Evolutionary conservation across 2,329 filamentous ascomycete genomes (phyloP).

Genomic region (Sporothrix euskadiensis): DNA sequence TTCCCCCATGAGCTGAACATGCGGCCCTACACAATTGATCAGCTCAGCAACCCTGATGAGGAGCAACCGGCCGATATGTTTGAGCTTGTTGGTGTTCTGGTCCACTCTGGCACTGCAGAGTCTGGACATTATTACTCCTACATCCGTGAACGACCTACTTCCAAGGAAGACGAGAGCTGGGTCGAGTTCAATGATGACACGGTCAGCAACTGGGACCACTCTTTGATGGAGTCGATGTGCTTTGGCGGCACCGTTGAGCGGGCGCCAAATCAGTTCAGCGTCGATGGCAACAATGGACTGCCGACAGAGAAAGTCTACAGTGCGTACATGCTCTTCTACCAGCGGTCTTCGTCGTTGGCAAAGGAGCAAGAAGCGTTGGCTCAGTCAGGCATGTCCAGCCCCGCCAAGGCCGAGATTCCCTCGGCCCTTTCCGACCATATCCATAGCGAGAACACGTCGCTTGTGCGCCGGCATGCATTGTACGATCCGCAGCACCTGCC

Average conservation of each 20-base stretch:
- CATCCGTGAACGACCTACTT: slow-evolving; percentile 73
- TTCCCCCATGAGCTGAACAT: slow-evolving; percentile 86
- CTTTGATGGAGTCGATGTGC: slow-evolving; percentile 70
- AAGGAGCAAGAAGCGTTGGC: slow-evolving; percentile 53
- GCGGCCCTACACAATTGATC: slow-evolving; percentile 83
- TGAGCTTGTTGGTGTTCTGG: slow-evolving; percentile 90
- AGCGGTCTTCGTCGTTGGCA: slow-evolving; percentile 69
- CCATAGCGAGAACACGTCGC: slow-evolving; percentile 67
- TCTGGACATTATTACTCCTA: slow-evolving; percentile 98
- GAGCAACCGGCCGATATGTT: slow-evolving; percentile 71
- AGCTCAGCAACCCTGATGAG: slow-evolving; percentile 65
- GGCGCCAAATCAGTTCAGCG: slow-evolving; percentile 40
- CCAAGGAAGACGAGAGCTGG: slow-evolving; percentile 59
- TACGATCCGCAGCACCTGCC: slow-evolving; percentile 70
- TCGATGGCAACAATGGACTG: slow-evolving; percentile 47
- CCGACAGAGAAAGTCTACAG: slow-evolving; percentile 72
- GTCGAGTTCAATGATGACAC: slow-evolving; percentile 93
- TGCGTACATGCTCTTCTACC: slow-evolving; percentile 98
- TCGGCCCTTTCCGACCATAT: slow-evolving; percentile 59
- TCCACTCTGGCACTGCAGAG: slow-evolving; percentile 89
- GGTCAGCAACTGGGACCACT: slow-evolving; percentile 73
- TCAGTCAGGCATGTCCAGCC: slow-evolving; percentile 40
- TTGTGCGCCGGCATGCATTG: slow-evolving; percentile 75
- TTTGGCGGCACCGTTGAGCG: slow-evolving; percentile 65
- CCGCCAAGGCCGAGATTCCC: slow-evolving; percentile 50